phyloP scores from a whole-genome alignment of 768 basidiomycete genomes.

The Boletus barrowsii region DNA sequence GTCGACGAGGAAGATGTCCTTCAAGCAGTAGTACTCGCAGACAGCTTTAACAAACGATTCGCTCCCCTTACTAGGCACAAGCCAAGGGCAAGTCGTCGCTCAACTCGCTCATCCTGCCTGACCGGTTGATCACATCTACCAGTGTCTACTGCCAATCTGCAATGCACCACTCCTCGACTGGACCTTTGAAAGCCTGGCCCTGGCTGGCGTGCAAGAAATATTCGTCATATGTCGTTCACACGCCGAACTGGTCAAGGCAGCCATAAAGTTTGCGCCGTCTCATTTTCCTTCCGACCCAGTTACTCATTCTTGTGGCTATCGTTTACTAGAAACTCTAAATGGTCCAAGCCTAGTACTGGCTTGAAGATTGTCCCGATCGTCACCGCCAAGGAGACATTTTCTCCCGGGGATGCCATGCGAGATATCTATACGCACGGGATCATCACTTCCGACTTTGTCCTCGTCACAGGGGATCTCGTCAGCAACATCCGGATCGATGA shows the following conservation, averaged over 20 bases:
- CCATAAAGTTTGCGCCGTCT: slow-evolving; percentile 62
- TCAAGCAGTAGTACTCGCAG: slow-evolving; percentile 93
- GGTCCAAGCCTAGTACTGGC: slow-evolving; percentile 75
- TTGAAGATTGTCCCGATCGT: slow-evolving; percentile 84
- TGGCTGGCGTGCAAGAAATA: slow-evolving; percentile 95
- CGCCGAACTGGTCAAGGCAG: slow-evolving; percentile 78
- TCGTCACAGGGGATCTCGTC: slow-evolving; percentile 89
- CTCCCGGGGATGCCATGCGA: slow-evolving; percentile 89
- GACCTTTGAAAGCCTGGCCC: slow-evolving; percentile 92
- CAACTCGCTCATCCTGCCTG: slow-evolving; percentile 10
- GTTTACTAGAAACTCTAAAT: slow-evolving; percentile 67
- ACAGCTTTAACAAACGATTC: slow-evolving; percentile 94
- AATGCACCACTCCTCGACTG: slow-evolving; percentile 92
- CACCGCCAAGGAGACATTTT: slow-evolving; percentile 82
- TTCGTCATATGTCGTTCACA: slow-evolving; percentile 94
- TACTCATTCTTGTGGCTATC: slow-evolving; percentile 4
- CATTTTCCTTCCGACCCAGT: slow-evolving; percentile 9
- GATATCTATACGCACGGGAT: slow-evolving; percentile 91
- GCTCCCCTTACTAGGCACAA: slow-evolving; percentile 83
- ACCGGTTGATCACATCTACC: slow-evolving; percentile 16
- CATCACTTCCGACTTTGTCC: slow-evolving; percentile 86
- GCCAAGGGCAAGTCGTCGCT: slow-evolving; percentile 64
- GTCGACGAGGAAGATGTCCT: slow-evolving; percentile 81
- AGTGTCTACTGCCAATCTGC: slow-evolving; percentile 93
- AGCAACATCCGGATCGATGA: slow-evolving; percentile 91